Percentiles rank a stretch among this genome's conserved stretches.
Conservation (phyloP, 345 rosid species). For the Excoecaria agallocha region DNA sequence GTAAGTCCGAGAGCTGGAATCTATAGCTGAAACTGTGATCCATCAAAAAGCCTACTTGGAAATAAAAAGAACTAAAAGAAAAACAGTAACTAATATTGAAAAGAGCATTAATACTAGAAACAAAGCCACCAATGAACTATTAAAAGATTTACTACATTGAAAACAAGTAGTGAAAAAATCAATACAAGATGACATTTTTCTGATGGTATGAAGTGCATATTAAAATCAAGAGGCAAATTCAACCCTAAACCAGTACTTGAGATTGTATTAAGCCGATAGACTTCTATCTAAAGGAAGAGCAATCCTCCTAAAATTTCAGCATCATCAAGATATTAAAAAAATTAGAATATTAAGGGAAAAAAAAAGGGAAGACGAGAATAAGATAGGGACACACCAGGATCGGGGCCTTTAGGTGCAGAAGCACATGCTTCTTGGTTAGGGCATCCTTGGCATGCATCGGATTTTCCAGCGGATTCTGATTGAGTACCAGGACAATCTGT, state of each 20-base stretch:
- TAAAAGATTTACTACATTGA: background rate
- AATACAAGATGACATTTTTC: background rate
- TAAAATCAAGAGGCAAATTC: background rate
- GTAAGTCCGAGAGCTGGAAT: background rate
- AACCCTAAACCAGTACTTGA: too few relatives aligned
- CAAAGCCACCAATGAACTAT: background rate
- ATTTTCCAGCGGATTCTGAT: constrained; percentile 76
- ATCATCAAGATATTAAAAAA: too few relatives aligned
- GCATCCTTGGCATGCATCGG: constrained; percentile 81
- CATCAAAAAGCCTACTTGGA: background rate
- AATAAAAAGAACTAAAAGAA: too few relatives aligned
- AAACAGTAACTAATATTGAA: too few relatives aligned
- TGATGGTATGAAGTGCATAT: background rate
- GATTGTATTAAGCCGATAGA: background rate
- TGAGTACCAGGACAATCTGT: constrained; percentile 86
- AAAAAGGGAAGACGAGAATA: background rate
- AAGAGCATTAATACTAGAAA: background rate
- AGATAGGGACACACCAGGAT: constrained; percentile 59
- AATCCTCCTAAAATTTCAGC: too few relatives aligned
- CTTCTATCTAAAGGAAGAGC: background rate
- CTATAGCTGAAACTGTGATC: background rate
- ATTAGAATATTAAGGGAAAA: too few relatives aligned
- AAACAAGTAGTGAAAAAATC: background rate
- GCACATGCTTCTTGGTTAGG: constrained; percentile 93
- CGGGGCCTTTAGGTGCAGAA: constrained; percentile 93